Percentiles rank a stretch among this genome's conserved stretches.
phyloP scores from a whole-genome alignment of 129 eudicot species.

The Lonicera japonica region DNA sequence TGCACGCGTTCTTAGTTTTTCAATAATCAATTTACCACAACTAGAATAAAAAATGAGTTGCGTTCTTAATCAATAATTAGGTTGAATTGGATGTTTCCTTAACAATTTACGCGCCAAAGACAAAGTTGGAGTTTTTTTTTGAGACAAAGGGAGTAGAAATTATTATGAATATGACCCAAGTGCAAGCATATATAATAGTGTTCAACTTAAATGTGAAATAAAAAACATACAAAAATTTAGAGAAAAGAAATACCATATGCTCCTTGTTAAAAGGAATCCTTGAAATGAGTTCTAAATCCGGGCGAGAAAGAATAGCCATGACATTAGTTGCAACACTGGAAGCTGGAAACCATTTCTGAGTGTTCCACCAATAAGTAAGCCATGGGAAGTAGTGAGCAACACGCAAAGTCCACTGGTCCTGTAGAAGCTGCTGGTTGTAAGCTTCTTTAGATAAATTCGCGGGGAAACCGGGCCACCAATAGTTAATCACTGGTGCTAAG shows the following conservation, averaged over 20 bases:
- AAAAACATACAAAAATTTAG: no score
- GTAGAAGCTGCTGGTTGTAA: constrained; percentile 12
- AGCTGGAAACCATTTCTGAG: constrained; percentile 39
- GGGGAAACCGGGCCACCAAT: constrained; percentile 45
- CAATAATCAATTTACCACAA: no score
- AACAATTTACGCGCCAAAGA: no score
- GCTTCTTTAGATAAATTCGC: constrained; percentile 21
- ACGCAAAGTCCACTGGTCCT: constrained; percentile 42
- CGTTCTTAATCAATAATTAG: no score
- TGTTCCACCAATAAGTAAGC: constrained; percentile 51
- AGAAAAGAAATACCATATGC: constrained; percentile 29
- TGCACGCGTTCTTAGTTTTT: no score
- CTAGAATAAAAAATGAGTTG: no score
- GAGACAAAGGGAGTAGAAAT: no score
- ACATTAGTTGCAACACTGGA: constrained; percentile 15
- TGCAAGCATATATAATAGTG: no score
- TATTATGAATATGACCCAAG: no score
- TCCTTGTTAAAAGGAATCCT: constrained; percentile 24
- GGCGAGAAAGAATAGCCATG: constrained; percentile 19
- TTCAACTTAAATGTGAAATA: no score
- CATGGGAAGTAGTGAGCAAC: constrained; percentile 42
- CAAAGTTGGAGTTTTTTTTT: no score
- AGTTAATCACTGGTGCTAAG: constrained; percentile 33
- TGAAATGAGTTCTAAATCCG: constrained; percentile 17
- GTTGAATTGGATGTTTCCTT: no score